Base-by-base conservation (phyloP, 2,329 filamentous ascomycete genomes). In the Pseudogymnoascus sp. region DNA sequence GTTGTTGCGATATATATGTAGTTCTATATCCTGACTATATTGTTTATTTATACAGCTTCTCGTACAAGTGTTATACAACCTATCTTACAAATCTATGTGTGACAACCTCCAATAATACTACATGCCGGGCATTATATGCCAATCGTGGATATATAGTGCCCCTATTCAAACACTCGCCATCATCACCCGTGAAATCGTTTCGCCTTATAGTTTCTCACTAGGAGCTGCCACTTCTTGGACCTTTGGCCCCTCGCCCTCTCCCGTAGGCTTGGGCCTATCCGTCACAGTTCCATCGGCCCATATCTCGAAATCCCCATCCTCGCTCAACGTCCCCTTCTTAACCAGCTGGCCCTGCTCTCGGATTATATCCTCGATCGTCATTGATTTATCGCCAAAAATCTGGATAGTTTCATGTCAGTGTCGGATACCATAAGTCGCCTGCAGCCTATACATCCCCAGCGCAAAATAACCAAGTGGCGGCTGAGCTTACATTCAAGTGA, bases 281-380 rank as follows among this genome's bases (percentile, higher is more conserved):
- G 65, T 73, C 18, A 59, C 65, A 38, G 61, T 70, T 16, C 69
- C 70, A 67, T 96, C 90, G 31, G 90, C 88, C 89, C 92, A 96
- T 69, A 97, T 95, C 75, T 97, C 93, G 59, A 97, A 78, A 73
- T 96, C 90, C n/a, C 91, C 91, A 68, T 93, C 87, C 68, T 86
- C 84, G 61, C 89, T 85, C 34, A 93, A 73, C 28, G 83, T 84
- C 16, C 90, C 89, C 65, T 84, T 84, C 79, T 88, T 90, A 65
- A 93, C 82, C 1, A 90, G 76, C 67, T 86, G 83, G 4, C 93
- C 93, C 72, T 89, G 89, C 68, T 91, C 86, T 64, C 81, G 79
- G 78, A 95, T 84, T 60, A 97, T 76, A 66, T 93, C 88, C 75
- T 96, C 89, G 31, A 95, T 78, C 0, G 89, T 92, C 64, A 89